phyloP scores from a whole-genome alignment of 306 rosid species.

The Carpinus viminea region DNA sequence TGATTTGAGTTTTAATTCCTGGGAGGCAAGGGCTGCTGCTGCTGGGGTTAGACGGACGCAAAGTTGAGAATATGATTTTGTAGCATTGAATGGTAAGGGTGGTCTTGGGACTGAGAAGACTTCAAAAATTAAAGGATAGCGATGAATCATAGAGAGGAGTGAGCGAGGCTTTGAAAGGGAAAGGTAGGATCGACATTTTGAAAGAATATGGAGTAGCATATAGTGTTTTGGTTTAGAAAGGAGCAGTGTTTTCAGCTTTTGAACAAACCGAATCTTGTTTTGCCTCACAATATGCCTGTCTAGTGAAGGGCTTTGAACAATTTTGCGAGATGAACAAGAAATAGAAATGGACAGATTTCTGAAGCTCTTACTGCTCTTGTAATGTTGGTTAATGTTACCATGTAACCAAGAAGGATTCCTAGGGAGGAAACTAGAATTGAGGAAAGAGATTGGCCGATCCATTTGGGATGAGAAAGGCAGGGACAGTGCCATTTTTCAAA shows the following conservation, averaged over 20 bases:
- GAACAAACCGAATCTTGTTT: constrained; percentile 75
- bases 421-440: constrained; percentile 43
- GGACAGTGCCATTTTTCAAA: constrained; percentile 40
- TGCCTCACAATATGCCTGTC: constrained; percentile 73
- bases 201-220: constrained; percentile 68
- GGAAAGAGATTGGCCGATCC: constrained; percentile 32
- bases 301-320: constrained; percentile 64
- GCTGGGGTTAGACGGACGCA: constrained; percentile 91
- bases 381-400: constrained; percentile 23
- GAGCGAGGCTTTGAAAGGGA: constrained; percentile 64
- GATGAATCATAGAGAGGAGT: constrained; percentile 68
- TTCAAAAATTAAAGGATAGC: constrained; percentile 84
- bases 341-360: constrained; percentile 31
- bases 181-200: constrained; percentile 79
- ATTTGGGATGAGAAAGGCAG: constrained; percentile 40
- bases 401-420: constrained; percentile 31
- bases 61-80: constrained; percentile 66
- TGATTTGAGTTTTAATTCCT: constrained; percentile 55
- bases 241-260: constrained; percentile 72
- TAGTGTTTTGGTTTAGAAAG: constrained; percentile 88
- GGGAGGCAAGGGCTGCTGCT: constrained; percentile 74
- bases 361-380: constrained; percentile 11
- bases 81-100: constrained; percentile 71
- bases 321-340: constrained; percentile 63
- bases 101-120: constrained; percentile 64